These are phyloP conservation scores for Lonicera japonica DNA, from an alignment of 129 eudicot genomes.

Conservation along the genomic window DNA sequence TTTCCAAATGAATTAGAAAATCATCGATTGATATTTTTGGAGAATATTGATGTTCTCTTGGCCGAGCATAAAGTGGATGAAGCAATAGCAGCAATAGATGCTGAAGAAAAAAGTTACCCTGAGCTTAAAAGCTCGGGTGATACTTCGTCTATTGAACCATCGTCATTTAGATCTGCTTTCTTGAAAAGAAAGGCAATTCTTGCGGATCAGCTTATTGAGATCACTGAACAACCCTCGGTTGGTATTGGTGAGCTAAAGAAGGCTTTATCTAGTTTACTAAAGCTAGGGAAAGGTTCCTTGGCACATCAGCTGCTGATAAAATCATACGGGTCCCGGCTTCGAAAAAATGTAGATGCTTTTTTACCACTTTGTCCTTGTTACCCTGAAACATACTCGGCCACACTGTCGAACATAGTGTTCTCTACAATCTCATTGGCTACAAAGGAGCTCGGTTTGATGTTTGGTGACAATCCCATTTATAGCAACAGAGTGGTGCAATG, in stretches of 20 bases:
- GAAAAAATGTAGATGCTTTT: constrained; percentile 59
- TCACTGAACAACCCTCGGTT: constrained; percentile 61
- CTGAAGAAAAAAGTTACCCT: constrained; percentile 62
- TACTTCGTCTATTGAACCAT: constrained; percentile 34
- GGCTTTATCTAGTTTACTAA: constrained; percentile 53
- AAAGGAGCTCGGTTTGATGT: constrained; percentile 57
- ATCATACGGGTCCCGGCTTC: constrained; percentile 70
- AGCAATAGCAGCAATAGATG: constrained; percentile 62
- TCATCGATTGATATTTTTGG: constrained; percentile 35
- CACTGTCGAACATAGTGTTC: constrained; percentile 78
- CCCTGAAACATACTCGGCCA: constrained; percentile 85
- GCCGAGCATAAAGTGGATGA: constrained; percentile 79
- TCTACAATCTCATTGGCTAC: constrained; percentile 64
- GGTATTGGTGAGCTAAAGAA: constrained; percentile 56
- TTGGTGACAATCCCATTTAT: constrained; percentile 78
- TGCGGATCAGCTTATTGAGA: constrained; percentile 58
- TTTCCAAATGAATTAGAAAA: constrained; percentile 42
- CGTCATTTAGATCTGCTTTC: constrained; percentile 50
- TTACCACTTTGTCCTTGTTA: constrained; percentile 79
- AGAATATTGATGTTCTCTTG: constrained; percentile 62
- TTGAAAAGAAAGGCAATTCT: constrained; percentile 51
- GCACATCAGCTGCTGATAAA: constrained; percentile 81
- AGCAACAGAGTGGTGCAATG: constrained; percentile 68
- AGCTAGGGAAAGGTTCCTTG: constrained; percentile 79
- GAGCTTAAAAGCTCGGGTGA: constrained; percentile 54